Conservation (phyloP, 257 asterid genomes). For the Nicotiana knightiana region DNA sequence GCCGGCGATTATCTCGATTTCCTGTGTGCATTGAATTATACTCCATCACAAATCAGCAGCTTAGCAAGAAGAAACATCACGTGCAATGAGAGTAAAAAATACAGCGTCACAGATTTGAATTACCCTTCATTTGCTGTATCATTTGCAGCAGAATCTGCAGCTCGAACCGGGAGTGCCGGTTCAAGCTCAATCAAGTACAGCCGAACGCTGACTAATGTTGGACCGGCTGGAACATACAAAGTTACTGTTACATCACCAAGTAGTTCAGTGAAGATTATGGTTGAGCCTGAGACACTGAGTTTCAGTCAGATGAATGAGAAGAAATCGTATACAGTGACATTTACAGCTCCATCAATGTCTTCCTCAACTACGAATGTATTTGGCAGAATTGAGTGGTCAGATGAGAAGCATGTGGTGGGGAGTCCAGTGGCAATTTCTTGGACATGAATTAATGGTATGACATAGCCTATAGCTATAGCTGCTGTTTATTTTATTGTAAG, state of each 20-base stretch:
- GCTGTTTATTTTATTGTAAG: not conserved
- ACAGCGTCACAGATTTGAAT: conserved; percentile 64
- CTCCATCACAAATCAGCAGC: conserved; percentile 46
- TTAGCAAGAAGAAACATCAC: conserved; percentile 60
- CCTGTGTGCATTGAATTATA: conserved; percentile 73
- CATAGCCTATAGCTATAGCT: not conserved
- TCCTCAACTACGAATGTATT: conserved; percentile 46
- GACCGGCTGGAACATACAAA: conserved; percentile 65
- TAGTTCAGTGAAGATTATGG: conserved; percentile 44
- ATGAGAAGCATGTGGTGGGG: conserved; percentile 74
- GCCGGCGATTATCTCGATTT: conserved; percentile 49
- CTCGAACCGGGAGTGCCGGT: conserved; percentile 16
- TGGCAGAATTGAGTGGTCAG: conserved; percentile 85
- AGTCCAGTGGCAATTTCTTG: conserved; percentile 82
- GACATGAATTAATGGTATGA: conserved; percentile 22
- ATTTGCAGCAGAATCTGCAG: conserved; percentile 23
- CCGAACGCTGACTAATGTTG: conserved; percentile 72
- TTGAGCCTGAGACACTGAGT: conserved; percentile 51
- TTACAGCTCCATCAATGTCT: conserved; percentile 40
- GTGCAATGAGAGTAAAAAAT: conserved; percentile 42
- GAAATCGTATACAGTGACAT: conserved; percentile 60
- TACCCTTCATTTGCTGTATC: conserved; percentile 81
- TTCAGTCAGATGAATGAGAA: conserved; percentile 50
- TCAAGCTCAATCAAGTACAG: conserved; percentile 50
- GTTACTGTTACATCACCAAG: conserved; percentile 34